A percentile compares a stretch with the other conserved stretches of the same genome.
phyloP scores from a whole-genome alignment of 495 filamentous ascomycete genomes.

The Chaetomium tenue region DNA sequence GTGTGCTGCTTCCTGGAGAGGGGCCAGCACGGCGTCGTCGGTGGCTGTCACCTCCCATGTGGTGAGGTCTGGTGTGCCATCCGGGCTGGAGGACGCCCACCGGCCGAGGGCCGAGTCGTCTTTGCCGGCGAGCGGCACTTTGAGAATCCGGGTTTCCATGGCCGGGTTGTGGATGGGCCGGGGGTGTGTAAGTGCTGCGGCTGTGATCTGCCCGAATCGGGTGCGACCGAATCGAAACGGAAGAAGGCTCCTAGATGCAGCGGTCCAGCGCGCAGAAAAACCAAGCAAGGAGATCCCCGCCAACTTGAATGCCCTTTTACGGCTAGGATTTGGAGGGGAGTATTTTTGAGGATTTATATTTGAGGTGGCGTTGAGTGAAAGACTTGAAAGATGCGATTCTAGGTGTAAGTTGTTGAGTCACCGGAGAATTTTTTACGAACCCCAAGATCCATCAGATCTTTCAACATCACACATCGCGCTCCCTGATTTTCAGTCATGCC shows the following conservation, averaged over 20 bases:
- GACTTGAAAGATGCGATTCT: slow-evolving; percentile 1
- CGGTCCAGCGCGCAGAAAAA: slow-evolving; percentile 29
- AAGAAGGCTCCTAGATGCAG: slow-evolving; percentile 16
- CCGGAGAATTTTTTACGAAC: slow-evolving; percentile 18
- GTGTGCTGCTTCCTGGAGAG: slow-evolving; percentile 55
- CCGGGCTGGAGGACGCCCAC: slow-evolving; percentile 16
- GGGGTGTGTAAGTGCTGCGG: slow-evolving; percentile 21
- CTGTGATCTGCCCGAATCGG: slow-evolving; percentile 3
- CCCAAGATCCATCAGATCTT: background rate
- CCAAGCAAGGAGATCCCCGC: slow-evolving; percentile 10
- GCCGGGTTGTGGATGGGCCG: slow-evolving; percentile 10
- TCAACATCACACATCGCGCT: background rate
- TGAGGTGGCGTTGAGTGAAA: background rate
- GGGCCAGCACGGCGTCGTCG: slow-evolving; percentile 13
- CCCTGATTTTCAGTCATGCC: background rate
- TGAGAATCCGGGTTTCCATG: slow-evolving; percentile 39
- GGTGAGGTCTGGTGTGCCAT: slow-evolving; percentile 16
- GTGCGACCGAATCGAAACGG: slow-evolving; percentile 1
- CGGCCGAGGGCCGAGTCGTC: slow-evolving; percentile 28
- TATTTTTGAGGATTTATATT: background rate
- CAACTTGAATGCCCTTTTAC: slow-evolving; percentile 17
- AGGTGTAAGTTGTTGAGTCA: slow-evolving; percentile 27
- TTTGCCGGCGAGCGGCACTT: slow-evolving; percentile 24
- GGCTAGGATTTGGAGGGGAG: background rate
- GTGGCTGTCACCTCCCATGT: slow-evolving; percentile 27